phyloP scores from a whole-genome alignment of 805 yeast genomes.

The Cyberlindnera xishuangbannaensis region DNA sequence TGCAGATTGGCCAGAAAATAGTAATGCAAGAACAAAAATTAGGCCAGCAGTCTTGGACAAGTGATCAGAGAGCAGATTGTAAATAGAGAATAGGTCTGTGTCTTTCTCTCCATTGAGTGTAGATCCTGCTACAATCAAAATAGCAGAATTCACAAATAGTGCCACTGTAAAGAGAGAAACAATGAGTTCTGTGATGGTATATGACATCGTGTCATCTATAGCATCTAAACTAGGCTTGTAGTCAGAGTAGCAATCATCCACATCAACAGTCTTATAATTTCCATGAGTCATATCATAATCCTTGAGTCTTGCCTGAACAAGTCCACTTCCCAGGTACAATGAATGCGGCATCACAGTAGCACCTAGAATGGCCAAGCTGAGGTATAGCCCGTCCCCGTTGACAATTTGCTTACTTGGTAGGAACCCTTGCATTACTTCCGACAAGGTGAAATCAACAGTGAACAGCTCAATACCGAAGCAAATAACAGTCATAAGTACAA shows the following conservation, averaged over 20 bases:
- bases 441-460: slow-evolving; percentile 52
- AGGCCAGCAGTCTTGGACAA: slow-evolving; percentile 78
- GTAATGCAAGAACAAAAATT: slow-evolving; percentile 75
- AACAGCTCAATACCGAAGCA: slow-evolving; percentile 79
- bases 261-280: slow-evolving; percentile 34
- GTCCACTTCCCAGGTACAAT: slow-evolving; percentile 79
- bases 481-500: slow-evolving; percentile 76
- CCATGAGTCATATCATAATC: slow-evolving; percentile 74
- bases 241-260: slow-evolving; percentile 29
- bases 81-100: slow-evolving; percentile 75
- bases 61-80: slow-evolving; percentile 53
- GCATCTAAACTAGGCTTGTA: slow-evolving; percentile 83
- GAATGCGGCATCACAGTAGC: slow-evolving; percentile 97
- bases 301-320: slow-evolving; percentile 78
- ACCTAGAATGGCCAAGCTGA: slow-evolving; percentile 82
- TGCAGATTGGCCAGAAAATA: slow-evolving; percentile 85
- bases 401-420: slow-evolving; percentile 46
- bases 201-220: slow-evolving; percentile 72
- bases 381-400: slow-evolving; percentile 62
- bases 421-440: slow-evolving; percentile 68
- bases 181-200: slow-evolving; percentile 76
- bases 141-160: slow-evolving; percentile 83
- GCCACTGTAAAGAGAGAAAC: slow-evolving; percentile 86
- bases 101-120: slow-evolving; percentile 49
- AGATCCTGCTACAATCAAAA: slow-evolving; percentile 89